phyloP scores from a whole-genome alignment of 2,329 filamentous ascomycete species.

The Periglandula ipomoeae region DNA sequence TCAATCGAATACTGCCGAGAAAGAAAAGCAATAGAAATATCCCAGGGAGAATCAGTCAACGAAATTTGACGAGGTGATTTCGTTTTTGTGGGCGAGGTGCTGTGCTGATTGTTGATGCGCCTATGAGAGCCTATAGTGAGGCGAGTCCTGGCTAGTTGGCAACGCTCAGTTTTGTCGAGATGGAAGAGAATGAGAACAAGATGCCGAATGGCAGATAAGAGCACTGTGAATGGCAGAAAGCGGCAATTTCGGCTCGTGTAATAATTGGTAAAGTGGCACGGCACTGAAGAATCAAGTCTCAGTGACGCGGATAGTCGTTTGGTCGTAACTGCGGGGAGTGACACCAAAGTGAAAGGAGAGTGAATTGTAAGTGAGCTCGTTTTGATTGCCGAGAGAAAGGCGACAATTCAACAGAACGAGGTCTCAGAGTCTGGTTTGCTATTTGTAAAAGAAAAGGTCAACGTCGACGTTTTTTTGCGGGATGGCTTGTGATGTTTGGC shows the following conservation, averaged over 20 bases:
- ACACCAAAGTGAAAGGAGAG: constrained; percentile 5
- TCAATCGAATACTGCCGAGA: neutral
- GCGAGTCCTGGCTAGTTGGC: neutral
- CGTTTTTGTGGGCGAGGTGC: neutral
- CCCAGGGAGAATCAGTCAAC: neutral
- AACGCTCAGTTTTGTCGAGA: neutral
- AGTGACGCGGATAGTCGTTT: constrained; percentile 2
- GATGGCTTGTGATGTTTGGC: neutral
- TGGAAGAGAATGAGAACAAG: neutral
- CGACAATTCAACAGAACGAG: neutral
- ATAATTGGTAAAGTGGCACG: neutral
- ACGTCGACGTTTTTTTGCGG: constrained; percentile 15
- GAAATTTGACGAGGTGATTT: no score
- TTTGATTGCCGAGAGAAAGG: constrained; percentile 1
- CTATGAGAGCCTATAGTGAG: neutral
- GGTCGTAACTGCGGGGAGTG: neutral
- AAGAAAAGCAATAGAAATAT: neutral
- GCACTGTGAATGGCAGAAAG: constrained; percentile 2
- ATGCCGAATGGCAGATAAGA: neutral
- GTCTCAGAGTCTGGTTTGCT: neutral
- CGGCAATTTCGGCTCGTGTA: neutral
- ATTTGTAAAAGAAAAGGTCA: constrained; percentile 18
- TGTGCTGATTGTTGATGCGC: neutral
- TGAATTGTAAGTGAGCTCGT: neutral
- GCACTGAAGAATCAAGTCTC: constrained; percentile 12